phyloP scores from a whole-genome alignment of 179 eudicot genomes.

The Spergularia azorica region DNA sequence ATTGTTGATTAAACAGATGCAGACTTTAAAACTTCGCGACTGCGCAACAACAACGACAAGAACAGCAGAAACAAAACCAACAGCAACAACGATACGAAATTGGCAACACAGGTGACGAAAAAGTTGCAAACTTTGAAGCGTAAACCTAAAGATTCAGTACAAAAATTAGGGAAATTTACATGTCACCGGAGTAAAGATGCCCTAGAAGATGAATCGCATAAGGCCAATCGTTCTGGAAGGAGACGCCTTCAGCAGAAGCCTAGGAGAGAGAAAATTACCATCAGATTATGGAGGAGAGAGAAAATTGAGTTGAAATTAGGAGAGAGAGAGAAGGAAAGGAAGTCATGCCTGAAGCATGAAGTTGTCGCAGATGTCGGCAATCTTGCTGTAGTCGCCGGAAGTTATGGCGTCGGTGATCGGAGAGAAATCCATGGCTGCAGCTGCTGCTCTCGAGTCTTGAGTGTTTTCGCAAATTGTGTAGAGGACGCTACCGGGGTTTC shows the following conservation, averaged over 20 bases:
- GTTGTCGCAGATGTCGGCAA: conserved; percentile 67
- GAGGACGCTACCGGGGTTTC: too few relatives aligned
- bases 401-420: conserved; percentile 57
- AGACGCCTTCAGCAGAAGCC: conserved; percentile 68
- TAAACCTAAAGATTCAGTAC: neutral
- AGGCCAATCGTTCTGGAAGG: conserved; percentile 77
- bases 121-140: neutral
- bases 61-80: too few relatives aligned
- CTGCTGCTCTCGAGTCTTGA: neutral
- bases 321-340: neutral
- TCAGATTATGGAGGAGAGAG: neutral
- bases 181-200: conserved; percentile 62
- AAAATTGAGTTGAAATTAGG: neutral
- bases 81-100: too few relatives aligned
- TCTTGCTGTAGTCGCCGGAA: conserved; percentile 54
- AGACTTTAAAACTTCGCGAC: too few relatives aligned
- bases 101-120: neutral
- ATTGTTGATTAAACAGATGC: too few relatives aligned
- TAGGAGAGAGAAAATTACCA: conserved; percentile 13
- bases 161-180: conserved; percentile 34
- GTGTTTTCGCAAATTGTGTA: too few relatives aligned
- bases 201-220: conserved; percentile 81
- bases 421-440: conserved; percentile 61
- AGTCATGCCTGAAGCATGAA: conserved; percentile 66
- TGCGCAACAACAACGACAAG: too few relatives aligned